A percentile compares a stretch with the other conserved stretches of the same genome.
phyloP scores from a whole-genome alignment of 2,329 filamentous ascomycete genomes.

The Neonectria sp. region DNA sequence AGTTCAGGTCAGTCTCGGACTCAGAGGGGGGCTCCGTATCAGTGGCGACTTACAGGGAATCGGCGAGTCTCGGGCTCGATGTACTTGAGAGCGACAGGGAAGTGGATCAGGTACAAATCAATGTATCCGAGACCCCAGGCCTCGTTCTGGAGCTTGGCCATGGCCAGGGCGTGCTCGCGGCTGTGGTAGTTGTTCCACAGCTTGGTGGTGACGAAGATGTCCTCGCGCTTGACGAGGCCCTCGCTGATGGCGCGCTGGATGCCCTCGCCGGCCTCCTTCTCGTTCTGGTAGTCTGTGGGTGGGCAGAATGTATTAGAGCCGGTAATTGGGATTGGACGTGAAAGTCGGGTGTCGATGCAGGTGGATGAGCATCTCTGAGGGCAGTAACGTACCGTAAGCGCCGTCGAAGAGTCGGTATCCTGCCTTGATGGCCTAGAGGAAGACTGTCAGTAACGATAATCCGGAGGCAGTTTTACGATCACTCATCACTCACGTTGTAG shows the following conservation, averaged over 20 bases:
- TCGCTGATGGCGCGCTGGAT: constrained; percentile 70
- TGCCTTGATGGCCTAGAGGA: constrained; percentile 62
- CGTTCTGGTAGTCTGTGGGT: constrained; percentile 70
- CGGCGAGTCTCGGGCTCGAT: constrained; percentile 58
- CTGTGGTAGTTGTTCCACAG: constrained; percentile 94
- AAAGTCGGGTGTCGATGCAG: background rate
- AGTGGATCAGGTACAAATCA: constrained; percentile 88
- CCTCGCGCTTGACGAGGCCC: constrained; percentile 77
- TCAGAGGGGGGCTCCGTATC: background rate
- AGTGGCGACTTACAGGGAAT: constrained; percentile 51
- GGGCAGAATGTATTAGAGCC: background rate
- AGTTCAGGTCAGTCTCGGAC: background rate
- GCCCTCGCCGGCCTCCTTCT: constrained; percentile 75
- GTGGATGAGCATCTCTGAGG: constrained; percentile 4
- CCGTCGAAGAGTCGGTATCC: constrained; percentile 69
- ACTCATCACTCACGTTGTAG: constrained; percentile 63
- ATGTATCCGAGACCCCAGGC: constrained; percentile 90
- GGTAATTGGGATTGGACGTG: background rate
- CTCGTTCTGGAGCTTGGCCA: constrained; percentile 80
- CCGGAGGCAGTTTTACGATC: too few relatives aligned
- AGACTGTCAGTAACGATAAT: constrained; percentile 10
- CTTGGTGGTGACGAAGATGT: constrained; percentile 92
- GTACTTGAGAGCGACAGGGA: constrained; percentile 62
- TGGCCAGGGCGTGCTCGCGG: constrained; percentile 79
- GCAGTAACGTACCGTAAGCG: constrained; percentile 54